phyloP scores from a whole-genome alignment of 768 basidiomycete genomes.

The Naganishia kalamii region DNA sequence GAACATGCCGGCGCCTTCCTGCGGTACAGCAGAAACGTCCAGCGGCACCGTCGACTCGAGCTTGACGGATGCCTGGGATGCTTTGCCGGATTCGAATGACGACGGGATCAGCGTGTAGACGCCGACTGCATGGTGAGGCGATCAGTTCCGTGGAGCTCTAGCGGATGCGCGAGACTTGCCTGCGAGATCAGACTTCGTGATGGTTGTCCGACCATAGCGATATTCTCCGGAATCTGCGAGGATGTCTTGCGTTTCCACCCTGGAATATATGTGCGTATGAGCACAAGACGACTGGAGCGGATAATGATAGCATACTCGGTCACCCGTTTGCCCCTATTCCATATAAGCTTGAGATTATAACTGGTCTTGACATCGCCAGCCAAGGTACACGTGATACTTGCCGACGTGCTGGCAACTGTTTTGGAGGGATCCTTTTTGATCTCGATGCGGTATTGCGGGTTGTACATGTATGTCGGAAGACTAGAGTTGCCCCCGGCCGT shows the following conservation, averaged over 20 bases:
- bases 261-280: constrained; percentile 34
- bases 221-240: constrained; percentile 72
- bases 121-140: constrained; percentile 54
- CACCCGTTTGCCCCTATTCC: constrained; percentile 68
- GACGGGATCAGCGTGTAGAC: constrained; percentile 80
- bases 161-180: too few species aligned
- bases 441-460: constrained; percentile 76
- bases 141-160: background rate
- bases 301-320: constrained; percentile 55
- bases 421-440: constrained; percentile 48
- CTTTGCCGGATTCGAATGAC: constrained; percentile 67
- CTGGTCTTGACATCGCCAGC: constrained; percentile 55
- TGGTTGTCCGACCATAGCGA: constrained; percentile 64
- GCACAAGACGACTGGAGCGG: too few species aligned
- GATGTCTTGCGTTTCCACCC: constrained; percentile 59
- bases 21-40: constrained; percentile 61
- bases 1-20: constrained; percentile 92
- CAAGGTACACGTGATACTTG: constrained; percentile 33
- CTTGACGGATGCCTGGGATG: constrained; percentile 61
- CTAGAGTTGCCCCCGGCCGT: constrained; percentile 79
- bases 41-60: constrained; percentile 60
- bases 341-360: constrained; percentile 65
- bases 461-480: constrained; percentile 74
- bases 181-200: constrained; percentile 51
- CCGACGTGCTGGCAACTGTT: too few species aligned